Percentiles rank a stretch among this genome's conserved stretches.
Conservation (phyloP, 768 basidiomycete species). For the Suillus subalutaceus region DNA sequence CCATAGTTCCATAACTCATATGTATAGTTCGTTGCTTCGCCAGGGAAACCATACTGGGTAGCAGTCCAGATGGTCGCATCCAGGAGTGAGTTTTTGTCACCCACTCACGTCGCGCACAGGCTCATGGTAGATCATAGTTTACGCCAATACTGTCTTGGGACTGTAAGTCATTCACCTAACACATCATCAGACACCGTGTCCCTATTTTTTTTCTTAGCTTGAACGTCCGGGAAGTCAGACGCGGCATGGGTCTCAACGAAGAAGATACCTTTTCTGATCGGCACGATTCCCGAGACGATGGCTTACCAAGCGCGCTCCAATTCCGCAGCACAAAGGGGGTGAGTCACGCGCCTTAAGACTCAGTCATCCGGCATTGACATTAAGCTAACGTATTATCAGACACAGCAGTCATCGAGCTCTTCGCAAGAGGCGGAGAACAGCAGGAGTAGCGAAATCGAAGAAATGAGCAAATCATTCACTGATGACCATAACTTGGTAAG, state of each 20-base stretch:
- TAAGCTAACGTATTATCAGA: slow-evolving; percentile 11
- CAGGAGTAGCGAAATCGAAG: slow-evolving; percentile 11
- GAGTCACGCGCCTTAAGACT: slow-evolving; percentile 3
- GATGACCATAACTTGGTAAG: slow-evolving; percentile 14
- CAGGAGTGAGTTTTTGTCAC: slow-evolving; percentile 22
- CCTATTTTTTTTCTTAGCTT: slow-evolving; percentile 19
- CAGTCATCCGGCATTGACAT: no score
- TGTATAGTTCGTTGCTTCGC: slow-evolving; percentile 26
- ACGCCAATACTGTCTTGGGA: slow-evolving; percentile 30
- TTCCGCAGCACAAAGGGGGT: slow-evolving; percentile 23
- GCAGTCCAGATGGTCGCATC: slow-evolving; percentile 29
- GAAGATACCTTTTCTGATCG: slow-evolving; percentile 22
- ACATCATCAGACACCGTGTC: neutral
- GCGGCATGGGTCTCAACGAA: slow-evolving; percentile 27
- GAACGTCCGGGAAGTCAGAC: slow-evolving; percentile 23
- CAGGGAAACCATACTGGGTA: slow-evolving; percentile 27
- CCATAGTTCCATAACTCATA: neutral
- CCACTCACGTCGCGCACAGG: neutral
- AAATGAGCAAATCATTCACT: slow-evolving; percentile 20
- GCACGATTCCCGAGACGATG: neutral
- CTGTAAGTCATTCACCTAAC: slow-evolving; percentile 20
- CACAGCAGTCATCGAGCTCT: slow-evolving; percentile 20
- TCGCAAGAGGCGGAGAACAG: slow-evolving; percentile 11
- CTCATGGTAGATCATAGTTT: slow-evolving; percentile 20
- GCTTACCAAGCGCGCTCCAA: slow-evolving; percentile 14